Conservation (phyloP, 2,329 filamentous ascomycete species). For the Botrytis byssoidea region DNA sequence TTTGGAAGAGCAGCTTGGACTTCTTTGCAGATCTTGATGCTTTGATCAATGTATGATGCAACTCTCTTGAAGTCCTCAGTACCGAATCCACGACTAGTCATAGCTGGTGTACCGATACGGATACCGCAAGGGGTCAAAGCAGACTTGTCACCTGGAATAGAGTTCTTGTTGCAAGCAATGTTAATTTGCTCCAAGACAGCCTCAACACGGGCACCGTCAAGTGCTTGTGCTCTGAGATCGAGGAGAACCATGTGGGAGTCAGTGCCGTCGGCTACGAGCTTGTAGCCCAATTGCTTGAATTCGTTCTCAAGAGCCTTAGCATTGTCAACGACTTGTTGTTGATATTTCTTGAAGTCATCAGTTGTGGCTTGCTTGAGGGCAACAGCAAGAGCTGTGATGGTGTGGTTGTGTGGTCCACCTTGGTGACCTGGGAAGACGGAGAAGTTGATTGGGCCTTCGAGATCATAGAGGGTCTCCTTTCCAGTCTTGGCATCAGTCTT, state of each 20-base stretch:
- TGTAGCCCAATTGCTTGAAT: slow-evolving; percentile 86
- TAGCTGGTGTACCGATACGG: slow-evolving; percentile 94
- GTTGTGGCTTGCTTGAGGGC: slow-evolving; percentile 91
- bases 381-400: slow-evolving; percentile 93
- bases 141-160: slow-evolving; percentile 95
- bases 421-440: slow-evolving; percentile 99
- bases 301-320: slow-evolving; percentile 85
- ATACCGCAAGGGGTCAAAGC: slow-evolving; percentile 92
- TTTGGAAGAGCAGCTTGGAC: slow-evolving; percentile 84
- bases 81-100: slow-evolving; percentile 94
- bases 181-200: slow-evolving; percentile 96
- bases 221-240: slow-evolving; percentile 80
- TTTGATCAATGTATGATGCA: slow-evolving; percentile 81
- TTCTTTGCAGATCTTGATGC: slow-evolving; percentile 87
- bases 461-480: slow-evolving; percentile 86
- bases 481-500: slow-evolving; percentile 87
- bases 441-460: slow-evolving; percentile 96
- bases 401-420: slow-evolving; percentile 98
- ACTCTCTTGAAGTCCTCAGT: slow-evolving; percentile 90
- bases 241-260: slow-evolving; percentile 97
- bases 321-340: slow-evolving; percentile 88
- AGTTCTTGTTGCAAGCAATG: slow-evolving; percentile 99
- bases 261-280: slow-evolving; percentile 90
- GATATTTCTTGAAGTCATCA: slow-evolving; percentile 90
- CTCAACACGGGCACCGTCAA: slow-evolving; percentile 95